These are phyloP conservation scores for Setaria italica DNA, from an alignment of 202 grass and related monocot genomes.

Conservation along the genomic window DNA sequence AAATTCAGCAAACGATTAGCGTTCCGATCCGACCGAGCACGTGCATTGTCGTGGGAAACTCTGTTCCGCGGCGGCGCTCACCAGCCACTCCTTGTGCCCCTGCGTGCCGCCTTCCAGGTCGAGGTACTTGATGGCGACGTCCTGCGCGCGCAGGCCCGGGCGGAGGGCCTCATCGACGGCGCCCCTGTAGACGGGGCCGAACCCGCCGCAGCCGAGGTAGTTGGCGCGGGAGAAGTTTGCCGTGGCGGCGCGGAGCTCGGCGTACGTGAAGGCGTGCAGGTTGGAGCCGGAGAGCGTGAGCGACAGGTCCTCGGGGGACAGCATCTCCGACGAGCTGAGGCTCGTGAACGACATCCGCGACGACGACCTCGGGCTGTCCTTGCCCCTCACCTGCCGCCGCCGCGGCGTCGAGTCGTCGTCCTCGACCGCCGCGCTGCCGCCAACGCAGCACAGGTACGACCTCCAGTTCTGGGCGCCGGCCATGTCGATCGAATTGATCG, in stretches of 20 bases:
- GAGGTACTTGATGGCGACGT: conserved; percentile 82
- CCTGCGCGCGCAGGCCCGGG: conserved; percentile 62
- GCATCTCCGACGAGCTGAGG: conserved; percentile 65
- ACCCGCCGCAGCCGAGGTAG: conserved; percentile 82
- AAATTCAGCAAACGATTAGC: neutral
- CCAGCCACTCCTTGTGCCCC: conserved; percentile 94
- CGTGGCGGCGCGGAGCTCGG: conserved; percentile 65
- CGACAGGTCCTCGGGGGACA: conserved; percentile 83
- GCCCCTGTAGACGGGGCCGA: conserved; percentile 82
- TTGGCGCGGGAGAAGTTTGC: conserved; percentile 64
- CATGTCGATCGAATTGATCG: conserved; percentile 20
- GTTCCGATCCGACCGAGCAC: neutral
- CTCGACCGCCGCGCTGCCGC: conserved; percentile 13
- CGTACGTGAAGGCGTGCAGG: conserved; percentile 82
- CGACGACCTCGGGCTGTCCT: conserved; percentile 37
- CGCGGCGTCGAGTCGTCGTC: conserved; percentile 18
- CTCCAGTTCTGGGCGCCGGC: conserved; percentile 18
- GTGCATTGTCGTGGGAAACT: conserved; percentile 37
- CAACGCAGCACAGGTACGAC: conserved; percentile 54
- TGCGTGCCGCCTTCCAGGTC: conserved; percentile 80
- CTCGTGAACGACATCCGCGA: conserved; percentile 71
- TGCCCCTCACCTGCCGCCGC: conserved; percentile 20
- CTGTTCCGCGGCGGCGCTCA: conserved; percentile 40
- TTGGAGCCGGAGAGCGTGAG: conserved; percentile 72
- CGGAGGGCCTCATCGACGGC: conserved; percentile 64